A percentile compares a stretch with the other conserved stretches of the same genome.
Evolutionary conservation across 2,329 filamentous ascomycete species (phyloP).

Genomic region (Claviceps humidiphila): DNA sequence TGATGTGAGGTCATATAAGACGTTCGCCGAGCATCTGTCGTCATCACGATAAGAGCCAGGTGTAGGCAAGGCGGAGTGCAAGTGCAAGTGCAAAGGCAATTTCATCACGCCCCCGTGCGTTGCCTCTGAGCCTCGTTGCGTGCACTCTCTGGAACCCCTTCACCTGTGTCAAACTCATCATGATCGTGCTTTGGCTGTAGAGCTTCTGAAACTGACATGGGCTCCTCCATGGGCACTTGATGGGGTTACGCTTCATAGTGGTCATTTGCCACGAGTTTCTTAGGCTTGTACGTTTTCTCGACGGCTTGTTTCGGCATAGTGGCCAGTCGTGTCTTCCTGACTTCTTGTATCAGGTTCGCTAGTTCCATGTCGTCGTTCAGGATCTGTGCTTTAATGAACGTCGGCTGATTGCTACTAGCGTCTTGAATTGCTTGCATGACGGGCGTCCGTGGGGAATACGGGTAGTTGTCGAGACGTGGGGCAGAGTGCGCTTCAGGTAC

Average conservation of each 20-base stretch:
- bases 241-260: slow-evolving; percentile 23
- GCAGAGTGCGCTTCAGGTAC: slow-evolving; percentile 36
- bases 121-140: slow-evolving; percentile 12
- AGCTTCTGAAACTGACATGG: slow-evolving; percentile 23
- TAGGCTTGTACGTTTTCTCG: slow-evolving; percentile 14
- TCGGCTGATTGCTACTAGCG: slow-evolving; percentile 29
- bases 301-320: slow-evolving; percentile 1
- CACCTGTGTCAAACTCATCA: slow-evolving; percentile 12
- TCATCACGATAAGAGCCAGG: too few relatives aligned
- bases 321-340: slow-evolving; percentile 24
- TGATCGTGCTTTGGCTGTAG: slow-evolving; percentile 12
- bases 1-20: too few relatives aligned
- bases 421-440: slow-evolving; percentile 65
- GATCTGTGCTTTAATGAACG: slow-evolving; percentile 78
- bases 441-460: slow-evolving; percentile 57
- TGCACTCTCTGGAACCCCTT: slow-evolving; percentile 13
- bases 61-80: neutral
- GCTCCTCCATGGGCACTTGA: slow-evolving; percentile 22
- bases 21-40: too few relatives aligned
- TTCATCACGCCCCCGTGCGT: slow-evolving; percentile 13
- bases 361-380: slow-evolving; percentile 61
- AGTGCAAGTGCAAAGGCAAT: too few relatives aligned
- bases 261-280: slow-evolving; percentile 16
- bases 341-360: slow-evolving; percentile 53
- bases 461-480: slow-evolving; percentile 47